phyloP scores from a whole-genome alignment of 2,329 filamentous ascomycete genomes.

The Microsporum canis region DNA sequence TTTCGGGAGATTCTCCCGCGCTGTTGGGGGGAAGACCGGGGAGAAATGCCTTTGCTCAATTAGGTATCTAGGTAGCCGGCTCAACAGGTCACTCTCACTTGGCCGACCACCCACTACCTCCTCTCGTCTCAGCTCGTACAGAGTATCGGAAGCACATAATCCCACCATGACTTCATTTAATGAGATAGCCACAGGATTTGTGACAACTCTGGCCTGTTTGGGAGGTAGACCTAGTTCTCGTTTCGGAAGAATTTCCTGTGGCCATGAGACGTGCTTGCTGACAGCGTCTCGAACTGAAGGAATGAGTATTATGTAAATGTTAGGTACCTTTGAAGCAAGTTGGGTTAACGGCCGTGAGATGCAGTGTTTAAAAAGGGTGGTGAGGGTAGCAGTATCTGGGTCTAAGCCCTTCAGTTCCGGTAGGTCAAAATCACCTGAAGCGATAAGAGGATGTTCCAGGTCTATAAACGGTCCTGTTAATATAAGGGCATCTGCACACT shows the following conservation, averaged over 20 bases:
- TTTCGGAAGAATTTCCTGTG: constrained; percentile 58
- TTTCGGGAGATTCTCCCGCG: constrained; percentile 55
- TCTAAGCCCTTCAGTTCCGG: constrained; percentile 56
- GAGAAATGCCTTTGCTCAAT: constrained; percentile 87
- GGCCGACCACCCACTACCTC: constrained; percentile 52
- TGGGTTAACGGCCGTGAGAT: constrained; percentile 62
- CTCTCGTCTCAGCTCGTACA: constrained; percentile 69
- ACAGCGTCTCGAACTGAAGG: constrained; percentile 76
- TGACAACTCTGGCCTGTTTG: constrained; percentile 64
- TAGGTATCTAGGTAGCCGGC: constrained; percentile 62
- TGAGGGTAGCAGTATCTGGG: constrained; percentile 66
- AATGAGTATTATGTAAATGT: constrained; percentile 67
- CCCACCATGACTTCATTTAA: constrained; percentile 80
- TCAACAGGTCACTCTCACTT: constrained; percentile 50
- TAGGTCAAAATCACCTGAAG: constrained; percentile 66
- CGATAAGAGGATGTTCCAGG: constrained; percentile 77
- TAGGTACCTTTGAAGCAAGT: constrained; percentile 59
- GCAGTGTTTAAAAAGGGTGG: constrained; percentile 70
- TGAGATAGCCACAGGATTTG: constrained; percentile 80
- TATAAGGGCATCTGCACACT: constrained; percentile 65
- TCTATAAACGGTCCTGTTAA: constrained; percentile 84
- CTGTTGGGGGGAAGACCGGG: constrained; percentile 72
- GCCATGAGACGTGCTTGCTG: constrained; percentile 77
- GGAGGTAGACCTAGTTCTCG: constrained; percentile 63
- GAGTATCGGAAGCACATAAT: constrained; percentile 69